Base-by-base conservation (phyloP, 441 rosid genomes). In the Jatropha podagrica region DNA sequence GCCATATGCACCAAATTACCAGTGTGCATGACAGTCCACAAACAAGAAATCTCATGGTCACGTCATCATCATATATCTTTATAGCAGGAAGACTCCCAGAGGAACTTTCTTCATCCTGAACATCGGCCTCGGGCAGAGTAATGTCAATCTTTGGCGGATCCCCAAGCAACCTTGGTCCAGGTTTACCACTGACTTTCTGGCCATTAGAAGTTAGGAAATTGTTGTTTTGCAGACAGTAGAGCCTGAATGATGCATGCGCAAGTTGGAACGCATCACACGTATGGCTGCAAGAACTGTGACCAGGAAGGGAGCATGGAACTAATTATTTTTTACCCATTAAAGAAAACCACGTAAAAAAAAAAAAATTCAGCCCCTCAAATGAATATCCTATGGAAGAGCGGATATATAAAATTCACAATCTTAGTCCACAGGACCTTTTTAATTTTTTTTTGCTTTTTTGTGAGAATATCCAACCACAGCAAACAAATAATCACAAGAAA, bases 11-110 rank as follows among this genome's bases (percentile, higher is more conserved):
- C 51, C 71, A 79, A 78, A 75, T 68, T 87, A 94, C 99, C 94
- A 81, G 74, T 58, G 79, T 73, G 82, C 86, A 77, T 26, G 93
- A 88, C 48, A 83, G 82, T 74, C 97, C 98, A 82, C 99, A 96
- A 81, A 92, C 86, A 84, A 96, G 99, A 84, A 96, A 88, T 80
- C 90, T 86, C 81, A 94, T 86, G 61, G 68, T 88, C 77, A 92
- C 97, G 87, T 94, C 92, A 63, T 94, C 98, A 74, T 96, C 98
- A 76, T 91, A 90, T 86, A 96, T 94, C 83, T 91, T 94, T 79
- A 96, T 84, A 49, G 97, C 86, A 56, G 98, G 96, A 78, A 96
- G 91, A 79, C 77, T 81, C 65, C 85, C 99, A 12, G 81, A 81
- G 80, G 92, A 88, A 78, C 85, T 82, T 78, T 93, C 98, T 75